Evolutionary conservation across 2,329 filamentous ascomycete species (phyloP).

Genomic region (Westerdykella sp.): DNA sequence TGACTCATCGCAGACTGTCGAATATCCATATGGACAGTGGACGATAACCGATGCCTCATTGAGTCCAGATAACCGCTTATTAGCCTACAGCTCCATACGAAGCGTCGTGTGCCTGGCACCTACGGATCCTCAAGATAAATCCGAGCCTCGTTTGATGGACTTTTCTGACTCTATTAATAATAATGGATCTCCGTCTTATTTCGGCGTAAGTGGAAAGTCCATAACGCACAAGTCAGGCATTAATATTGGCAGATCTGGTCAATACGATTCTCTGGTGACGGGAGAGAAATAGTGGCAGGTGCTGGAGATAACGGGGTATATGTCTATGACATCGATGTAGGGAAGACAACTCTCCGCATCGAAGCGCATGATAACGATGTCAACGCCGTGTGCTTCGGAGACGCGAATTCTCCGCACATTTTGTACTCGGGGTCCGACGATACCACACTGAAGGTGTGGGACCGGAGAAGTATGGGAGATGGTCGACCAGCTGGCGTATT

Average conservation of each 20-base stretch:
- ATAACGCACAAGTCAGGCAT: background rate
- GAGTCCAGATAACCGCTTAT: conserved; percentile 83
- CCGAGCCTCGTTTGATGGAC: conserved; percentile 74
- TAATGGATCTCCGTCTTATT: conserved; percentile 19
- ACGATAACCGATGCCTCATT: conserved; percentile 91
- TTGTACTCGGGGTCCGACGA: conserved; percentile 96
- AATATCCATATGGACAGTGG: conserved; percentile 85
- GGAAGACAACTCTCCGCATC: conserved; percentile 66
- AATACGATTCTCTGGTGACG: conserved; percentile 86
- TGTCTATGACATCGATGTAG: conserved; percentile 85
- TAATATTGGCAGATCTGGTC: conserved; percentile 64
- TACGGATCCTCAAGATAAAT: conserved; percentile 75
- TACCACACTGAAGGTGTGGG: conserved; percentile 91
- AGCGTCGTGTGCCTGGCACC: conserved; percentile 77
- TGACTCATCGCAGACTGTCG: conserved; percentile 60
- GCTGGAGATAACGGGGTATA: conserved; percentile 74
- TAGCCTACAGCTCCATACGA: conserved; percentile 87
- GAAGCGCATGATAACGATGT: conserved; percentile 80
- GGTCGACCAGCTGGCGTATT: conserved; percentile 59
- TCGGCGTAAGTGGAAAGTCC: conserved; percentile 1
- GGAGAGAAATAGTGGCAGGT: conserved; percentile 82
- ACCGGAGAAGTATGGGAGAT: conserved; percentile 64
- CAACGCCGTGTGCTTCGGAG: conserved; percentile 94
- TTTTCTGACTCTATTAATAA: conserved; percentile 45
- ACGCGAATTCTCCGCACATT: conserved; percentile 82